Conservation (phyloP, 257 asterid genomes). For the Capsicum rhomboideum region DNA sequence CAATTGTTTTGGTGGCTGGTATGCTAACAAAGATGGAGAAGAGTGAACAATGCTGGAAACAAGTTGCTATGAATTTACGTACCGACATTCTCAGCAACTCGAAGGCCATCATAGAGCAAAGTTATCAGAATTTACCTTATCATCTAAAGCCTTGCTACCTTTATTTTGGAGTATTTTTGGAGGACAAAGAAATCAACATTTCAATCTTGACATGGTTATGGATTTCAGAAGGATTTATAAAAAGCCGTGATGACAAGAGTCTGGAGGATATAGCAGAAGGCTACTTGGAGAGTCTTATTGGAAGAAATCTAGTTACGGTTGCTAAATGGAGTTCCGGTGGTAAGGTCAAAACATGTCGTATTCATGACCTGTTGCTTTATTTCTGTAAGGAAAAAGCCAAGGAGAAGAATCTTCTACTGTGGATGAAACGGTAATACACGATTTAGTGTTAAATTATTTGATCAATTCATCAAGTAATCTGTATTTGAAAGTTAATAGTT, state of each 20-base stretch:
- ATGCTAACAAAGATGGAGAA: slow-evolving; percentile 1
- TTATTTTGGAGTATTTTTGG: slow-evolving; percentile 15
- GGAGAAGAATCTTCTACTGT: neutral
- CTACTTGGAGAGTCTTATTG: slow-evolving; percentile 14
- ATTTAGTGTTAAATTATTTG: neutral
- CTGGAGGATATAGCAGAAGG: slow-evolving; percentile 15
- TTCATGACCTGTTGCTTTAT: slow-evolving; percentile 15
- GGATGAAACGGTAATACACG: neutral
- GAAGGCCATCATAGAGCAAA: slow-evolving; percentile 5
- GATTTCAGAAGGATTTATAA: slow-evolving; percentile 17
- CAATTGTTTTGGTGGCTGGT: slow-evolving; percentile 10
- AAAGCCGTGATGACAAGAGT: neutral
- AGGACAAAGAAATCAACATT: slow-evolving; percentile 2
- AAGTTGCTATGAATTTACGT: neutral
- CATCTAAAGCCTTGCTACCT: slow-evolving; percentile 16
- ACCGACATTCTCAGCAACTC: neutral
- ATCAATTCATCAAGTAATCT: neutral
- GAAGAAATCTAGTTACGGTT: slow-evolving; percentile 6
- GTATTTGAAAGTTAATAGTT: neutral
- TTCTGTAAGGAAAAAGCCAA: slow-evolving; percentile 6
- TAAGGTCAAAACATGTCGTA: slow-evolving; percentile 5
- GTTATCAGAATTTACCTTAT: slow-evolving; percentile 10
- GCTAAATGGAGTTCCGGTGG: neutral
- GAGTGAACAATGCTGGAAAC: neutral
- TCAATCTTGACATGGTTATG: slow-evolving; percentile 12